Base-by-base conservation (phyloP, 345 rosid genomes). In the Cardiospermum halicacabum region DNA sequence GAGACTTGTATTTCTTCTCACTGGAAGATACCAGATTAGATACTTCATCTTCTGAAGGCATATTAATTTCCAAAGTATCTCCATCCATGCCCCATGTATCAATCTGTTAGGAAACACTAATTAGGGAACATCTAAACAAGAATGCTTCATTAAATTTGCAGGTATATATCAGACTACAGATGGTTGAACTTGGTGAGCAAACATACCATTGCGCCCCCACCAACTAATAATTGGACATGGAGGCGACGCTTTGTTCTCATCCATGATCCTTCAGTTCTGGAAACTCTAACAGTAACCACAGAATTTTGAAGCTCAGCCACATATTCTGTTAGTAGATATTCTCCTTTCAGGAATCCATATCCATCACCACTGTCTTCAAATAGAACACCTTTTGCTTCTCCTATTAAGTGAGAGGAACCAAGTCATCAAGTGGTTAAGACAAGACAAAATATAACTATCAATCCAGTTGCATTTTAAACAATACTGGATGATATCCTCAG, bases 331-430 rank as follows among this genome's bases (percentile, higher is more conserved):
- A 84, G 69, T 64, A 89, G 78, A 76, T 72, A 89, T 66, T 71
- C 66, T 66, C 96, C 93, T 54, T 81, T 62, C 42, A 72, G 69
- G 72, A 84, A 92, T 58, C 83, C 93, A 80, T 84, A 88, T 60
- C 96, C 96, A 78, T 92, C 98, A 65, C 96, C 98, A 54, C 83
- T 89, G 69, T 92, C 98, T 74, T 89, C 96, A 63, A 77, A 92
- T 43, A 89, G 72, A 74, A 82, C 61, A 59, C 98, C 98, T 75
- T 70, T 47, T 32, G 96, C 96, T 57, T 72, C 78, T 72, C 96
- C 98, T 89, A 77, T 57, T 54, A 39, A 60, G 43, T 50, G 11
- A 72, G 8, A 72, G 62, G 27, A 48, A 12, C 12, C 42, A 43
- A 30, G 43, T 58, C 26, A 62, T 16, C 24, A 42, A 72, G 54